Conservation (phyloP, 2,329 filamentous ascomycete species). For the Aspergillus floridensis region DNA sequence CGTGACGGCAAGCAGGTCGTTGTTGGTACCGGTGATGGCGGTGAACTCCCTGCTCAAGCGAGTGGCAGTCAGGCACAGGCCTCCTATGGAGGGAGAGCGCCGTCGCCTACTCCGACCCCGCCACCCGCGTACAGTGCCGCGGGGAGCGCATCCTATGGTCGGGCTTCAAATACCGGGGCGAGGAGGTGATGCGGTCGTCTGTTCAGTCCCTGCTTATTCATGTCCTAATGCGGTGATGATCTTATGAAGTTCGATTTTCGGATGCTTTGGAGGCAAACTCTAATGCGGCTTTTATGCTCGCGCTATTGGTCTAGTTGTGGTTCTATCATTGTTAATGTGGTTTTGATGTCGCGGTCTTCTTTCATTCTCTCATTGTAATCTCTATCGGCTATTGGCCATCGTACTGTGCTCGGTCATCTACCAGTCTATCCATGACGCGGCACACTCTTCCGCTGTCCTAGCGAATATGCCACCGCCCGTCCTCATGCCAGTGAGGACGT, state of each 20-base stretch:
- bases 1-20: conserved; percentile 49
- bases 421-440: too few relatives aligned
- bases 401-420: too few relatives aligned
- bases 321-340: too few relatives aligned
- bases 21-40: conserved; percentile 48
- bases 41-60: conserved; percentile 28
- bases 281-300: background rate
- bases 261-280: background rate
- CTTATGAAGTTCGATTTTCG: background rate
- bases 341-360: too few relatives aligned
- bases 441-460: too few relatives aligned
- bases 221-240: background rate
- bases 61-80: conserved; percentile 17
- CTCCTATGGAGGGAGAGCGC: conserved; percentile 22
- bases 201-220: background rate
- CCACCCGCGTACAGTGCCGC: conserved; percentile 42
- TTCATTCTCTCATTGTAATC: too few relatives aligned
- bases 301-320: background rate
- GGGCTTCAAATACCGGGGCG: conserved; percentile 30
- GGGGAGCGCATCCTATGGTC: conserved; percentile 35
- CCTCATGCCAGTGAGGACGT: too few relatives aligned
- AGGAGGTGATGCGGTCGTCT: conserved; percentile 23
- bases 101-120: conserved; percentile 37
- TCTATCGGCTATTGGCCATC: too few relatives aligned
- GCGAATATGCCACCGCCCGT: too few relatives aligned